Evolutionary conservation across 225 moss, liverwort and hornwort genomes (phyloP), one percentile per base, ranked within the genome.

Genomic region (Bryoerythrophyllum caledonicum): DNA sequence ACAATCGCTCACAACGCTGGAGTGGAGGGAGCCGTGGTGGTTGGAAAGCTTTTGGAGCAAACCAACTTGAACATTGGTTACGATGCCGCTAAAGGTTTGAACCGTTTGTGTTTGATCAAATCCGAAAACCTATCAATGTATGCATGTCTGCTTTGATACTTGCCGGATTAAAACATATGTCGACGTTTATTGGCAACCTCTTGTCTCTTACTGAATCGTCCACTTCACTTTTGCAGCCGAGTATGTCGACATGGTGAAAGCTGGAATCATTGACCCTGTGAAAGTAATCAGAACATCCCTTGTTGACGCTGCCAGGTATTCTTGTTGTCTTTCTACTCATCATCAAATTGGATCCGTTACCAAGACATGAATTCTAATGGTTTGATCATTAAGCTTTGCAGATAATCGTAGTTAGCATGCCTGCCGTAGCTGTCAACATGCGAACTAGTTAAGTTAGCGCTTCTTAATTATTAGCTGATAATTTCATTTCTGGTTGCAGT

Each of bases 1-100:
- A 87, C 67, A 32, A 87, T 87, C 60, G 84, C 87, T 70, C 63
- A 77, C 7, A 87, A 87, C 37, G 87, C 87, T 34, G 87, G 87
- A 61, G 87, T 85, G 26, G 87, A 87, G 64, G 87, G 87, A 81
- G 87, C 87, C 27, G 87, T 87, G 28, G 84, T 87, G 48, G 84
- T 87, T 55, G 87, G 87, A 77, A 87, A 87, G 53, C 87, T 87
- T 26, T 71, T 87, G 80, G 87, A 87, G 76, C 84, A 87, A 72
- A 63, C 76, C 41, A 84, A 84, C 71, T 72, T 82, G 66, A 82
- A 63, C 40, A 53, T 87, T 68, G 87, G 87, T 44, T 87, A 87
- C 41, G 84, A 87, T 80, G 87, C 87, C 60, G 87, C 87, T 2
- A 87, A 84, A 84, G 87, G 87, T 87, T 54, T 24, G 46, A 78